Conservation (phyloP, 805 yeast species). For the Saccharomycopsis oosterbeekiorum region DNA sequence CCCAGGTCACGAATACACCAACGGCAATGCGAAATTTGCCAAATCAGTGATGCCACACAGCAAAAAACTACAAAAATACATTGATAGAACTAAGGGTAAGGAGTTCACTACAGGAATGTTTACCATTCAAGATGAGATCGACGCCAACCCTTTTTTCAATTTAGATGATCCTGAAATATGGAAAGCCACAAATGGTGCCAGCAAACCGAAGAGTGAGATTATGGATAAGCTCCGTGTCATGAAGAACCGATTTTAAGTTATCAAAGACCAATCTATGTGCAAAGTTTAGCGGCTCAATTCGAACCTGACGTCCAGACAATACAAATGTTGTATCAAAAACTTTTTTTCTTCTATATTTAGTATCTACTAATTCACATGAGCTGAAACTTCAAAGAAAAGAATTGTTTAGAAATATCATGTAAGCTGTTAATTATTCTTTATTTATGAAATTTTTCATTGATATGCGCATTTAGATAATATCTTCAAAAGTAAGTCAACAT, state of each 20-base stretch:
- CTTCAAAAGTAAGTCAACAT: too few relatives aligned
- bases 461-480: too few relatives aligned
- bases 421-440: too few relatives aligned
- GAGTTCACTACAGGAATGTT: conserved; percentile 80
- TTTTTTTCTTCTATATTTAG: too few relatives aligned
- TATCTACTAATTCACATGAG: too few relatives aligned
- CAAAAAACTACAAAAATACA: conserved; percentile 25
- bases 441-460: too few relatives aligned
- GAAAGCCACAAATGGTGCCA: conserved; percentile 44
- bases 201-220: conserved; percentile 34
- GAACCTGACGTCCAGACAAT: too few relatives aligned
- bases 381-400: too few relatives aligned
- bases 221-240: conserved; percentile 67
- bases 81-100: conserved; percentile 45
- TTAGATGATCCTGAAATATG: conserved; percentile 54
- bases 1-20: conserved; percentile 96
- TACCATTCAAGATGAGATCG: conserved; percentile 74
- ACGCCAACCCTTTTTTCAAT: conserved; percentile 86
- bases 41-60: conserved; percentile 45
- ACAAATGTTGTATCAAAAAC: too few relatives aligned
- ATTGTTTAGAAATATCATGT: too few relatives aligned
- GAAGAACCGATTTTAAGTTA: conserved; percentile 41
- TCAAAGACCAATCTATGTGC: background rate
- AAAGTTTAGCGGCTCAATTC: background rate
- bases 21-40: conserved; percentile 70